These are phyloP conservation scores for Verticillium longisporum DNA, from an alignment of 2,329 filamentous ascomycete genomes.

Conservation along the genomic window DNA sequence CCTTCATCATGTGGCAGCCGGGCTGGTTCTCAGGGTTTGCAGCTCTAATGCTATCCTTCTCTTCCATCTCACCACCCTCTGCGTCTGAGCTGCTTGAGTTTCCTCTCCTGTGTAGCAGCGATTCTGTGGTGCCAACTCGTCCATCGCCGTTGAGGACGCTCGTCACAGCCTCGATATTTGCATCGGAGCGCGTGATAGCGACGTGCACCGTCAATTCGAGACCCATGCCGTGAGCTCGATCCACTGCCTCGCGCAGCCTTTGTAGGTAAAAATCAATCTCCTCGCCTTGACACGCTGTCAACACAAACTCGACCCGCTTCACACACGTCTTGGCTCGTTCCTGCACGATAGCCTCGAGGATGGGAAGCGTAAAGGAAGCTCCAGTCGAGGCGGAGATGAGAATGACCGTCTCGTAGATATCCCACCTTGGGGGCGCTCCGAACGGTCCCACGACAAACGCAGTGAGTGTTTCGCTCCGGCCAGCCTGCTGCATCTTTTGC, in stretches of 20 bases:
- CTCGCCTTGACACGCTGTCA: conserved; percentile 42
- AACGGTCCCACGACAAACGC: conserved; percentile 51
- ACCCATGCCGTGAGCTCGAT: conserved; percentile 32
- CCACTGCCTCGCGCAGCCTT: conserved; percentile 38
- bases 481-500: conserved; percentile 13
- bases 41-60: neutral
- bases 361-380: conserved; percentile 54
- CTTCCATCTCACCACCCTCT: neutral
- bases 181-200: conserved; percentile 38
- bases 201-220: conserved; percentile 46
- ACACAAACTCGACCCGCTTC: conserved; percentile 44
- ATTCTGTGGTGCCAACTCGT: neutral
- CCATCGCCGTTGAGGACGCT: conserved; percentile 9
- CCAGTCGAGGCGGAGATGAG: conserved; percentile 57
- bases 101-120: neutral
- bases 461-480: conserved; percentile 24
- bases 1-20: neutral
- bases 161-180: conserved; percentile 17
- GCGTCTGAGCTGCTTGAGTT: neutral
- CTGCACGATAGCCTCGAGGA: conserved; percentile 47
- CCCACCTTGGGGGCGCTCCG: conserved; percentile 47
- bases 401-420: conserved; percentile 52
- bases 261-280: conserved; percentile 50
- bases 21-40: conserved; percentile 11
- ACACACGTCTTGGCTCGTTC: conserved; percentile 36